Percentiles rank a stretch among this genome's conserved stretches.
Conservation (phyloP, 2,329 filamentous ascomycete genomes). For the Ophiostoma pallidulum region DNA sequence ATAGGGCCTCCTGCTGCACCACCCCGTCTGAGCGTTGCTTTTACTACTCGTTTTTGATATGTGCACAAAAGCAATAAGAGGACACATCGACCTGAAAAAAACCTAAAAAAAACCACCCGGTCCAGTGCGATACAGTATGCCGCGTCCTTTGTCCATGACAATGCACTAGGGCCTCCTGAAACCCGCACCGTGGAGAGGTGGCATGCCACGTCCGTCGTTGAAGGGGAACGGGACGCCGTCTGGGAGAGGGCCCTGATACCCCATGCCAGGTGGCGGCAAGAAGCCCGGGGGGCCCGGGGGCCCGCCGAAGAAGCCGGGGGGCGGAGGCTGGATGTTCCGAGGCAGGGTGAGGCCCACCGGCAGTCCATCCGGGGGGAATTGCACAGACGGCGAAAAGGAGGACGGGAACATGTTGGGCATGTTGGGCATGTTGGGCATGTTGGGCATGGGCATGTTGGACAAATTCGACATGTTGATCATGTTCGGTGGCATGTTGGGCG, state of each 20-base stretch:
- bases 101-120: no score
- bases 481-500: constrained; percentile 11
- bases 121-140: no score
- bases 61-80: no score
- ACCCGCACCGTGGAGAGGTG: constrained; percentile 16
- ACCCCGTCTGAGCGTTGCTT: no score
- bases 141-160: background rate
- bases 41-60: no score
- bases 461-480: constrained; percentile 13
- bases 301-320: constrained; percentile 45
- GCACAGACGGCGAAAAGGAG: constrained; percentile 42
- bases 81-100: no score
- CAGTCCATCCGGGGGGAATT: constrained; percentile 40
- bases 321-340: constrained; percentile 46
- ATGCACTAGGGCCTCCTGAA: constrained; percentile 9
- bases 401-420: constrained; percentile 36
- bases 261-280: constrained; percentile 45
- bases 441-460: constrained; percentile 29
- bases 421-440: constrained; percentile 11
- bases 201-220: constrained; percentile 32
- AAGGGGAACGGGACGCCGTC: constrained; percentile 44
- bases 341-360: constrained; percentile 37
- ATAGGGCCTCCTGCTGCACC: no score
- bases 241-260: constrained; percentile 44
- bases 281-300: constrained; percentile 34